Evolutionary conservation across 805 yeast species (phyloP).

Genomic region (Suhomyces xylopsoci): DNA sequence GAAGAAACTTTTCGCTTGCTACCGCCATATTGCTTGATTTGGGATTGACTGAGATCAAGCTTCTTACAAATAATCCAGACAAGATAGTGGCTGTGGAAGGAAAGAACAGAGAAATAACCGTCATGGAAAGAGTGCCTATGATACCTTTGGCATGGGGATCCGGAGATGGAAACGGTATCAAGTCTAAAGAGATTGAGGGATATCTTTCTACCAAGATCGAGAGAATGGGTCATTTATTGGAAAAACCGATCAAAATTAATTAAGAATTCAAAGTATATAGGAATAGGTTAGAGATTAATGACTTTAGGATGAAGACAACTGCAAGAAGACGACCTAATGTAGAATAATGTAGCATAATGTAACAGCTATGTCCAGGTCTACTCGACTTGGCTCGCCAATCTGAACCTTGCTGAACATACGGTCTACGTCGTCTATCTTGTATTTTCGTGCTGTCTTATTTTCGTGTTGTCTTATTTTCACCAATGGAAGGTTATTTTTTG

Average conservation of each 20-base stretch:
- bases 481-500: not conserved
- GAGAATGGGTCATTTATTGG: conserved; percentile 93
- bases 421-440: too few relatives aligned
- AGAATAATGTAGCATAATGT: too few relatives aligned
- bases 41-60: conserved; percentile 65
- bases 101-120: conserved; percentile 65
- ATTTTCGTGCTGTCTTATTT: too few relatives aligned
- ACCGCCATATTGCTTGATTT: conserved; percentile 88
- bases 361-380: too few relatives aligned
- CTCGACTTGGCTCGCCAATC: not conserved
- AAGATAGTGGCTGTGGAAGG: conserved; percentile 95
- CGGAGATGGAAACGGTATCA: conserved; percentile 55
- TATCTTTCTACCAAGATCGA: conserved; percentile 91
- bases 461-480: not conserved
- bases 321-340: not conserved
- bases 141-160: conserved; percentile 86
- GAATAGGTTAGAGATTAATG: not conserved
- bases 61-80: conserved; percentile 94
- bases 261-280: not conserved
- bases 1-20: conserved; percentile 89
- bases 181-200: conserved; percentile 85
- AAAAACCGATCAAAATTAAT: conserved; percentile 34
- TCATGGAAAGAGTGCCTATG: conserved; percentile 92
- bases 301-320: not conserved
- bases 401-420: not conserved